phyloP scores from a whole-genome alignment of 257 asterid species.

The Solanum ossicruentum region DNA sequence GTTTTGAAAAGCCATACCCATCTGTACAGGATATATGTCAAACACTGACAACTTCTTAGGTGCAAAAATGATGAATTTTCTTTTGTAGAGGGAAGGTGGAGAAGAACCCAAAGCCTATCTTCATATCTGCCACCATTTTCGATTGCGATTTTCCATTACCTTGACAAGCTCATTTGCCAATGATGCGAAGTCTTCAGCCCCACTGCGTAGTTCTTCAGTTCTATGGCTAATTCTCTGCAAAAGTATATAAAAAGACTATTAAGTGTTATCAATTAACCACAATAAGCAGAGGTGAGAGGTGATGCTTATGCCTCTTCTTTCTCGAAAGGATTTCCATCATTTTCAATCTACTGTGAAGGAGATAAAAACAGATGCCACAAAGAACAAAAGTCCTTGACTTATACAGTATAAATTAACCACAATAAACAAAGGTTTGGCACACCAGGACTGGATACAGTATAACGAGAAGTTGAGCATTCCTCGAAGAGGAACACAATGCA shows the following conservation, averaged over 20 bases:
- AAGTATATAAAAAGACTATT: not conserved
- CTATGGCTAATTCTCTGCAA: conserved; percentile 55
- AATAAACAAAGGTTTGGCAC: not conserved
- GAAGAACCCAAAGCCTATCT: not conserved
- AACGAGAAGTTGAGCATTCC: not conserved
- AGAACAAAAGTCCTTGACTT: not conserved
- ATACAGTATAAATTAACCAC: not conserved
- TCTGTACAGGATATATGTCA: not conserved
- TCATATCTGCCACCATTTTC: conserved; percentile 84
- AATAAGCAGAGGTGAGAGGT: not conserved
- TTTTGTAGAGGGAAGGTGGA: not conserved
- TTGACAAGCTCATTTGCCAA: conserved; percentile 82
- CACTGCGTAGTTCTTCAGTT: conserved; percentile 67
- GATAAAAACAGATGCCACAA: too few relatives aligned
- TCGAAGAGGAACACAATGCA: not conserved
- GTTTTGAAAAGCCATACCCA: not conserved
- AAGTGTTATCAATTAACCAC: not conserved
- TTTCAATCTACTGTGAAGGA: too few relatives aligned
- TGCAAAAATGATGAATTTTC: not conserved
- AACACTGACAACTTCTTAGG: not conserved
- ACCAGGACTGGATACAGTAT: not conserved
- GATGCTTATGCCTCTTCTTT: too few relatives aligned
- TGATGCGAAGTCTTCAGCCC: conserved; percentile 85
- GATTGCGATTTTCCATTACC: conserved; percentile 73
- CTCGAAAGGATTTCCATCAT: too few relatives aligned